Percentiles rank a stretch among this genome's conserved stretches.
Evolutionary conservation across 495 filamentous ascomycete species (phyloP).

Genomic region (Daldinia vernicosa): DNA sequence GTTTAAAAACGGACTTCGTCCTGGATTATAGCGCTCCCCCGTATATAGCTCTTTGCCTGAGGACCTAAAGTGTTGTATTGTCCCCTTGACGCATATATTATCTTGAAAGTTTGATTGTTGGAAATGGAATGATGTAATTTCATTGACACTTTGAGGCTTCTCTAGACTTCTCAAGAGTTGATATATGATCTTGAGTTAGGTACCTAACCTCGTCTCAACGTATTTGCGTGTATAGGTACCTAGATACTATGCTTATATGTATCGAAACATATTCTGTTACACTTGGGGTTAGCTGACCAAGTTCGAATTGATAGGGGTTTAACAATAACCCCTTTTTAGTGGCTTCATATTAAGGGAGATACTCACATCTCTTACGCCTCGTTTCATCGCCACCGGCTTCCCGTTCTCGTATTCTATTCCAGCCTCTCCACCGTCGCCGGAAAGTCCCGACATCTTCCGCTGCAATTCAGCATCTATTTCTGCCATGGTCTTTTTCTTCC

Average conservation of each 20-base stretch:
- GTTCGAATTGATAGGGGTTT: neutral
- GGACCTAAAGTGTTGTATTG: no score
- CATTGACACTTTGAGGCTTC: neutral
- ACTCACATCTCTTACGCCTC: constrained; percentile 67
- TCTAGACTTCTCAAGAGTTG: neutral
- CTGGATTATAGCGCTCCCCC: no score
- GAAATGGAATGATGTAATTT: neutral
- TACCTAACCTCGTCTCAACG: neutral
- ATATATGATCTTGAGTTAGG: neutral
- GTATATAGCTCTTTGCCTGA: no score
- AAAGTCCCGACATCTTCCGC: constrained; percentile 70
- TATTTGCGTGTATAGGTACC: neutral
- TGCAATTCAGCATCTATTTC: constrained; percentile 75
- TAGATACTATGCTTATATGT: constrained; percentile 19
- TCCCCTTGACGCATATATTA: no score
- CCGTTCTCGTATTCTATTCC: constrained; percentile 85
- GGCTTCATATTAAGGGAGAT: neutral
- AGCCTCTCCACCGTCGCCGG: constrained; percentile 78
- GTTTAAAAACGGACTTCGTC: no score
- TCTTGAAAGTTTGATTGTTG: no score
- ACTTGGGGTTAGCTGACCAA: neutral
- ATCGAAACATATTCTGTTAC: constrained; percentile 43
- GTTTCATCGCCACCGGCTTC: constrained; percentile 77
- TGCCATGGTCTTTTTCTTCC: constrained; percentile 62
- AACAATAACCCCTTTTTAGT: no score